These are phyloP conservation scores for Phellopilus nigrolimitatus DNA, from an alignment of 1,284 basidiomycete species.

Conservation along the genomic window DNA sequence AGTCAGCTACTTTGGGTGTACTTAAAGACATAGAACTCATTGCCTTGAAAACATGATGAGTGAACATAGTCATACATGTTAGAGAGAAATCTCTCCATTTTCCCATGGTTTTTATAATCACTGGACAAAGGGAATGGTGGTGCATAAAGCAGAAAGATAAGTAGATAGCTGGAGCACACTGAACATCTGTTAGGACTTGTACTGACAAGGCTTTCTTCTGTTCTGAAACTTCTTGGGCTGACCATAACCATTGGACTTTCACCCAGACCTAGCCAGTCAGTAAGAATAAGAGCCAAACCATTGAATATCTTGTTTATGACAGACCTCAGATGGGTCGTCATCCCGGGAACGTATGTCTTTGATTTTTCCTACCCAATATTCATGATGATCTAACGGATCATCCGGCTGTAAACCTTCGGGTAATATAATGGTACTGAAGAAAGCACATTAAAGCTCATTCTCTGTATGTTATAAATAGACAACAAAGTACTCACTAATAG, in stretches of 20 bases:
- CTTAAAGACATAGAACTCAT: neutral
- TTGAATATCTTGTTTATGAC: too few relatives aligned
- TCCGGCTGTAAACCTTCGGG: slow-evolving; percentile 5
- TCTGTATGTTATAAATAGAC: too few relatives aligned
- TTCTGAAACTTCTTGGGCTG: slow-evolving; percentile 5
- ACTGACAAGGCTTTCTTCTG: slow-evolving; percentile 1
- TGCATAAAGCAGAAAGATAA: neutral
- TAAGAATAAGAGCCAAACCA: too few relatives aligned
- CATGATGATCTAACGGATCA: neutral
- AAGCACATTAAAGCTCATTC: neutral
- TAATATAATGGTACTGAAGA: slow-evolving; percentile 10
- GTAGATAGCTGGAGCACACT: too few relatives aligned
- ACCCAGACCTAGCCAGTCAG: slow-evolving; percentile 11
- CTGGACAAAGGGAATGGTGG: slow-evolving; percentile 2
- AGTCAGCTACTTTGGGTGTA: neutral
- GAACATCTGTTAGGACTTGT: neutral
- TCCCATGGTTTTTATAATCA: neutral
- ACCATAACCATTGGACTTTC: slow-evolving; percentile 14
- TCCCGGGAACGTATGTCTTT: slow-evolving; percentile 13
- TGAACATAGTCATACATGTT: slow-evolving; percentile 19
- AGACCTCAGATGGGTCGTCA: slow-evolving; percentile 14
- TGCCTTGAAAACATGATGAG: slow-evolving; percentile 13
- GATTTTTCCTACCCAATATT: slow-evolving; percentile 20
- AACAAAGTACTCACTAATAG: too few relatives aligned
- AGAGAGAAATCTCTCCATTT: slow-evolving; percentile 15